Percentiles rank a stretch among this genome's conserved stretches.
Evolutionary conservation across 768 basidiomycete genomes (phyloP).

Genomic region (Russula sp.): DNA sequence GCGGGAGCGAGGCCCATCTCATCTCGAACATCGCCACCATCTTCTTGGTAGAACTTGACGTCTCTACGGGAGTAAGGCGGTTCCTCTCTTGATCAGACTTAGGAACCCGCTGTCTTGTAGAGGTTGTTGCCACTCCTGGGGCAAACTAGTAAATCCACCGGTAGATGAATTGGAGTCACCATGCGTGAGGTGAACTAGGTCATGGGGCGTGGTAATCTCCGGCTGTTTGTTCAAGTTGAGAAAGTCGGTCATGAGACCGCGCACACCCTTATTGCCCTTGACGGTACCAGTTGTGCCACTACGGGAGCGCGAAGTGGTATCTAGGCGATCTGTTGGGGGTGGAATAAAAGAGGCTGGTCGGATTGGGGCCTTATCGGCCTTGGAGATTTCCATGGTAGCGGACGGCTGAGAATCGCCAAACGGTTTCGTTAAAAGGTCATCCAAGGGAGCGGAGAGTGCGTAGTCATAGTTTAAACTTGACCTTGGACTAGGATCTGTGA

Average conservation of each 20-base stretch:
- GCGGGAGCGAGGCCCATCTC: constrained; percentile 57
- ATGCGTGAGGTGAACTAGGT: too few species aligned
- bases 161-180: too few species aligned
- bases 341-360: neutral
- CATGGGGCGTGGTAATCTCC: too few species aligned
- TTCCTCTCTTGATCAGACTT: too few species aligned
- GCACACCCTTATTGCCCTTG: constrained; percentile 61
- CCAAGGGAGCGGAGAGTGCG: constrained; percentile 47
- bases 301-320: constrained; percentile 40
- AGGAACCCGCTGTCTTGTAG: too few species aligned
- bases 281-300: constrained; percentile 42
- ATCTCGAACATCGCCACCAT: constrained; percentile 76
- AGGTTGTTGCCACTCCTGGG: too few species aligned
- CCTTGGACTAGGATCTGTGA: too few species aligned
- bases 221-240: too few species aligned
- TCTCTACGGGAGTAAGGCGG: constrained; percentile 95
- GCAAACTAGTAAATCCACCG: too few species aligned
- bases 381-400: neutral
- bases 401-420: neutral
- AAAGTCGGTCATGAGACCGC: constrained; percentile 54
- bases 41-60: constrained; percentile 98
- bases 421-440: neutral
- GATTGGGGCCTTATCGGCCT: neutral
- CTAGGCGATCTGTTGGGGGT: neutral
- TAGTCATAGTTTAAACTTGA: too few species aligned